These are phyloP conservation scores for Ephemerocybe angulata DNA, from an alignment of 768 basidiomycete species.

Conservation along the genomic window DNA sequence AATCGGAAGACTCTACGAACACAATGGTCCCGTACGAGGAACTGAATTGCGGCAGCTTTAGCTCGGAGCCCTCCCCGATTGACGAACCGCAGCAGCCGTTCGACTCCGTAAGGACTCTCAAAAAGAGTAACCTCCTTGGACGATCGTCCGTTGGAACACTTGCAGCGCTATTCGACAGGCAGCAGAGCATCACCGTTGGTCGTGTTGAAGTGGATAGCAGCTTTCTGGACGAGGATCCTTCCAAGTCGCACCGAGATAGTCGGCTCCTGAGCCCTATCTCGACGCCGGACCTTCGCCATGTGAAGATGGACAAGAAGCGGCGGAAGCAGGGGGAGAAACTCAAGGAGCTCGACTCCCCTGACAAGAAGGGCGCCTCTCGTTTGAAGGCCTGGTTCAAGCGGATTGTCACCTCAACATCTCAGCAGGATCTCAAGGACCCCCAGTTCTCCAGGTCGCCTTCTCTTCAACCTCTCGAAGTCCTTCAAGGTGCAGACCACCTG, in stretches of 20 bases:
- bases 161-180: background rate
- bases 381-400: slow-evolving; percentile 64
- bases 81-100: background rate
- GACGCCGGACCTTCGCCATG: slow-evolving; percentile 4
- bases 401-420: slow-evolving; percentile 35
- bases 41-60: slow-evolving; percentile 12
- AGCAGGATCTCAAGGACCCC: slow-evolving; percentile 18
- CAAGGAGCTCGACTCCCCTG: slow-evolving; percentile 25
- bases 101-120: background rate
- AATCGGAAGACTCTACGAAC: slow-evolving; percentile 63
- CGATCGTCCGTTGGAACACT: background rate
- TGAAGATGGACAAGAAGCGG: slow-evolving; percentile 19
- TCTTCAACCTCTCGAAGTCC: background rate
- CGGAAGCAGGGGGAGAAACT: slow-evolving; percentile 41
- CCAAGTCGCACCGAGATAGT: background rate
- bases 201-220: background rate
- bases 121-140: background rate
- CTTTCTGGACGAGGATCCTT: background rate
- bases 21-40: slow-evolving; percentile 41
- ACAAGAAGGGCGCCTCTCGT: slow-evolving; percentile 37
- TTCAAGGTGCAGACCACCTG: background rate
- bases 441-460: background rate
- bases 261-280: slow-evolving; percentile 8
- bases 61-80: background rate
- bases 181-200: background rate